Evolutionary conservation across 2,329 filamentous ascomycete species (phyloP), one percentile per base, ranked within the genome.

Genomic region (Pseudogymnoascus sp.): DNA sequence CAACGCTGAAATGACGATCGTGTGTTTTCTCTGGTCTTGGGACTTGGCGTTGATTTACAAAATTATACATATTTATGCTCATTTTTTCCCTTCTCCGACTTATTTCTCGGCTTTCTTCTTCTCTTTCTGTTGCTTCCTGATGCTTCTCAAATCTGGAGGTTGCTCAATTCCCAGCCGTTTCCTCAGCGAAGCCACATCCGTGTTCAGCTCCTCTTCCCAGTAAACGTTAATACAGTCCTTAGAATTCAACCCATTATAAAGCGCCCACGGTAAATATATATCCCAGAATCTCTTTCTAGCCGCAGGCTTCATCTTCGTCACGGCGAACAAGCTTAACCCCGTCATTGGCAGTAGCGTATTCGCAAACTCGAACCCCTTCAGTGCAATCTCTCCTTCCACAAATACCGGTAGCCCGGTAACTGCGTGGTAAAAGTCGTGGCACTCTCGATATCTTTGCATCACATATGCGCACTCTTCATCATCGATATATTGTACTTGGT

Each of bases 271-370:
- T 60, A 93, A 77, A 74, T 97, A 96, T 1, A 85, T 86, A 4
- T 77, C 75, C 70, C 82, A 88, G 71, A 97, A 94, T 62, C 87
- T 76, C 69, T 80, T 75, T 73, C 84, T 78, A 69, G 89, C 86
- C 12, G 78, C 79, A 31, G 79, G 79, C 72, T 88, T 89, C 71
- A 90, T 72, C 36, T 83, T 80, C 36, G 85, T 74, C 10, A 84
- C 79, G 2, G 92, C 91, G 63, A 92, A 84, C 60, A 95, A 80
- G 71, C 88, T 91, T 66, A 99, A 74, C 0, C 90, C 94, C 7
- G 94, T 96, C 94, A 99, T 99, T 0, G 94, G 94, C 61, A 99
- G 77, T 35, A 95, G 76, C 1, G 92, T 97, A 72, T 97, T 99
- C 27, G 92, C 86, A 73, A 96, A 99, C 77, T 99, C 94, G 68